Base-by-base conservation (phyloP, 2,329 filamentous ascomycete species). In the Diaporthe aspalathi region DNA sequence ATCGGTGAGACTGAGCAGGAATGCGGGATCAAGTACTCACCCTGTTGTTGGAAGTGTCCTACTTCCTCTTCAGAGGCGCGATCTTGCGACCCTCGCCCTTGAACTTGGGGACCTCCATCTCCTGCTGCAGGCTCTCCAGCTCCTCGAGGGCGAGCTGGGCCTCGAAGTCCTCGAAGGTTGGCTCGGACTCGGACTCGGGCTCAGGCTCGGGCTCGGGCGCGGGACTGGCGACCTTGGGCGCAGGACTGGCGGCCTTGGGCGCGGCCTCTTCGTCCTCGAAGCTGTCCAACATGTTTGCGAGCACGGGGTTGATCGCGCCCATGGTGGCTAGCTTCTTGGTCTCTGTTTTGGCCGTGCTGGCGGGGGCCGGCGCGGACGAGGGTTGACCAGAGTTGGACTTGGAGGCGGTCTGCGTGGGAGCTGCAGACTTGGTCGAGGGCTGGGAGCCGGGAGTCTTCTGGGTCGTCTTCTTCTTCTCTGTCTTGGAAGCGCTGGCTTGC, bases 21-120 rank as follows among this genome's bases (percentile, higher is more conserved):
- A 9, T 32, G 14, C 17, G 11, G 43, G 20, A 22, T 9, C 5
- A 11, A 16, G 5, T 38, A 2, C 60, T 63, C 20, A 63, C 60
- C 57, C 35, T 49, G 20, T 49, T 16, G 24, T 49, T 63, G n/a
- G 60, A 63, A 63, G 60, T 63, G 43, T 63, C 60, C 60, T 63
- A 63, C 27, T 35, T 49, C 43, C 43, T 63, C 60, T 20, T 63
- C 43, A 63, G 43, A 63, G 60, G 60, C 60, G 43, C 43, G 17
- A 63, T 63, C 60, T 63, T 49, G 20, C 60, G 60, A 22, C 17
- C 60, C 3, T 63, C 27, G 60, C 60, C 60, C 60, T 24, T 35
- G 60, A 22, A 63, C 27, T 38, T 63, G 40, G 40, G 17, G 11
- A 63, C 57, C 2, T n/a, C 5, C 57, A 35, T 63, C 27, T 5